Conservation (phyloP, 495 filamentous ascomycete species). For the Aspergillus ellipticus region DNA sequence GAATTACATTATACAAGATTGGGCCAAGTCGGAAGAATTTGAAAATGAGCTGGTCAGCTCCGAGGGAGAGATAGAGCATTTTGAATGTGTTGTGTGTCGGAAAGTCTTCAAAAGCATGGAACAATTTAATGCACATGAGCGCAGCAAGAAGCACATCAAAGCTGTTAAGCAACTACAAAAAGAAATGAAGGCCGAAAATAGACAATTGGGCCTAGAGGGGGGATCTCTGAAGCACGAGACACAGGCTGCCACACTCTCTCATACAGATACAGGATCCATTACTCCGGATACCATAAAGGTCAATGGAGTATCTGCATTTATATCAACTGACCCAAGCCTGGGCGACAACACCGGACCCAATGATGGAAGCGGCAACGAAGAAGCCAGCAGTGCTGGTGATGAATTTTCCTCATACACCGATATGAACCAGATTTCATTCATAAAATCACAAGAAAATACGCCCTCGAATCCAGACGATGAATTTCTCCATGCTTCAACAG, state of each 20-base stretch:
- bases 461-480: not conserved
- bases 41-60: slow-evolving; percentile 56
- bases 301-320: not conserved
- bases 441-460: not conserved
- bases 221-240: not conserved
- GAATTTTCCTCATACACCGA: not conserved
- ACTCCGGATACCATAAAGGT: too few relatives aligned
- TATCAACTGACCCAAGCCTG: not conserved
- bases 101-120: slow-evolving; percentile 94
- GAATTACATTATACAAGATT: slow-evolving; percentile 66
- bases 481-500: slow-evolving; percentile 43
- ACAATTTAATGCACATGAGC: slow-evolving; percentile 90
- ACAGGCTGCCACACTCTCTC: not conserved
- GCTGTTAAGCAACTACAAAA: slow-evolving; percentile 71
- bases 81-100: slow-evolving; percentile 87
- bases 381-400: not conserved
- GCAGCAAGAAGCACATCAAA: slow-evolving; percentile 92
- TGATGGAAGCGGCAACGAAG: not conserved
- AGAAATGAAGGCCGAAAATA: slow-evolving; percentile 79
- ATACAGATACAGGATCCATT: too few relatives aligned
- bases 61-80: slow-evolving; percentile 52
- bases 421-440: not conserved
- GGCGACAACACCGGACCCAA: not conserved
- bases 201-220: slow-evolving; percentile 30
- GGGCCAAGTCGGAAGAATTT: slow-evolving; percentile 59